phyloP scores from a whole-genome alignment of 768 basidiomycete species.

The Mycena haematopus region DNA sequence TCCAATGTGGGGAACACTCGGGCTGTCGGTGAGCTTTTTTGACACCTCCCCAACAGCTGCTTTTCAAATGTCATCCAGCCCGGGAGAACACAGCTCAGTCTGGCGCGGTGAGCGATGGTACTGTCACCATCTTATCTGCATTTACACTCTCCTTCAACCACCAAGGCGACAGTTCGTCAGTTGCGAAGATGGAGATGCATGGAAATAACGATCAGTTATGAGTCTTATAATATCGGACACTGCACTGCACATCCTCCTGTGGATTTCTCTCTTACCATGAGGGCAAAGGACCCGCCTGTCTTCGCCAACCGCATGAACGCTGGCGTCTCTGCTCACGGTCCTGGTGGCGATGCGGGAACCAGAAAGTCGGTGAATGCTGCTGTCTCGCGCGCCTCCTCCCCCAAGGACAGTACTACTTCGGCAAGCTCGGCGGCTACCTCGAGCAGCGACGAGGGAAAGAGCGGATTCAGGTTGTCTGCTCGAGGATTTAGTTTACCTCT shows the following conservation, averaged over 20 bases:
- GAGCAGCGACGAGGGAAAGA: conserved; percentile 6
- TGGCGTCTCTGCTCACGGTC: conserved; percentile 19
- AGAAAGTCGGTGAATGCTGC: conserved; percentile 8
- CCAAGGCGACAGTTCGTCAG: too few relatives aligned
- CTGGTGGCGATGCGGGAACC: conserved; percentile 16
- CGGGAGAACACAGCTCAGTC: conserved; percentile 12
- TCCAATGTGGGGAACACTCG: conserved; percentile 9
- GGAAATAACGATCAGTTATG: conserved; percentile 16
- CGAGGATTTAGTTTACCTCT: neutral
- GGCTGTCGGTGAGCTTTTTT: conserved; percentile 11
- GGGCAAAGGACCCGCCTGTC: conserved; percentile 27
- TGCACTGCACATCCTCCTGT: neutral
- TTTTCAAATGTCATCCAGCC: conserved; percentile 14
- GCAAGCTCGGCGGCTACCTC: neutral
- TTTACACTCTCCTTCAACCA: conserved; percentile 13
- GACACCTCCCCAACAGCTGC: neutral
- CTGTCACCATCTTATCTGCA: conserved; percentile 14
- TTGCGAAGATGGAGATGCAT: conserved; percentile 20
- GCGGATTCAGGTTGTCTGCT: neutral
- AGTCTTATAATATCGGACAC: conserved; percentile 23
- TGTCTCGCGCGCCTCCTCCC: conserved; percentile 8
- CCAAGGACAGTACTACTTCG: conserved; percentile 11
- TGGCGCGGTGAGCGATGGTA: conserved; percentile 1
- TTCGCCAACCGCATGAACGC: conserved; percentile 14
- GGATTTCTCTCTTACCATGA: conserved; percentile 24